Percentiles rank a stretch among this genome's conserved stretches.
Evolutionary conservation across 768 basidiomycete genomes (phyloP).

Genomic region (Leucosporidium creatinivorum): DNA sequence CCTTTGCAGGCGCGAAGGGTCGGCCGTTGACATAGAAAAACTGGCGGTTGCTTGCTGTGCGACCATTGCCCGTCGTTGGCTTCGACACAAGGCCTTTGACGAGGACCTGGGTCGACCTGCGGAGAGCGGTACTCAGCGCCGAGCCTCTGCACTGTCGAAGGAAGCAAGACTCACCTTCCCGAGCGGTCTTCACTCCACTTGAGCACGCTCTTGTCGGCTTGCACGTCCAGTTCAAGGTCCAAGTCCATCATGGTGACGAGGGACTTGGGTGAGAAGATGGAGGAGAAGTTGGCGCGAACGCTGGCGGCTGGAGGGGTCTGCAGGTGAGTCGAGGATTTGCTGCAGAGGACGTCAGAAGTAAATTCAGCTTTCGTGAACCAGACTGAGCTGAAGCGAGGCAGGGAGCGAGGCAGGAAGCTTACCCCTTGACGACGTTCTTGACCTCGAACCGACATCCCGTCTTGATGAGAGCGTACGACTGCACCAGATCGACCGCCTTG

Average conservation of each 20-base stretch:
- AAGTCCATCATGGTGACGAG: constrained; percentile 69
- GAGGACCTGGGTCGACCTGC: constrained; percentile 45
- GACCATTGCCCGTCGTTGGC: constrained; percentile 65
- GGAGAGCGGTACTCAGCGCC: neutral
- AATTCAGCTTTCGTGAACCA: no score
- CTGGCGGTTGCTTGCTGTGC: constrained; percentile 74
- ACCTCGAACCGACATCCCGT: constrained; percentile 61
- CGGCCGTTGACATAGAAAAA: constrained; percentile 89
- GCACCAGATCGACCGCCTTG: constrained; percentile 71
- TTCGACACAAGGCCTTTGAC: constrained; percentile 78
- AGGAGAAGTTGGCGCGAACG: constrained; percentile 56
- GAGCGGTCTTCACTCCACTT: constrained; percentile 23
- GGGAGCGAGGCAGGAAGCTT: no score
- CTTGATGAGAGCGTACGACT: constrained; percentile 83
- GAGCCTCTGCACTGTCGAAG: neutral
- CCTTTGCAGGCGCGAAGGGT: constrained; percentile 73
- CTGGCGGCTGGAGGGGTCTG: constrained; percentile 63
- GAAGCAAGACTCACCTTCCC: neutral
- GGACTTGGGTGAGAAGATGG: constrained; percentile 78
- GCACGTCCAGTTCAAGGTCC: constrained; percentile 60
- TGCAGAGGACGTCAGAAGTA: constrained; percentile 17
- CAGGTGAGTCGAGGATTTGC: constrained; percentile 54
- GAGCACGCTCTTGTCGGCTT: constrained; percentile 54
- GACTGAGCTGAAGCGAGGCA: no score
- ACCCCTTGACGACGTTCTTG: constrained; percentile 68